Evolutionary conservation across 164 flowering plant species (phyloP), one percentile per base, ranked within the genome.

Genomic region (Nelumbo lutea): DNA sequence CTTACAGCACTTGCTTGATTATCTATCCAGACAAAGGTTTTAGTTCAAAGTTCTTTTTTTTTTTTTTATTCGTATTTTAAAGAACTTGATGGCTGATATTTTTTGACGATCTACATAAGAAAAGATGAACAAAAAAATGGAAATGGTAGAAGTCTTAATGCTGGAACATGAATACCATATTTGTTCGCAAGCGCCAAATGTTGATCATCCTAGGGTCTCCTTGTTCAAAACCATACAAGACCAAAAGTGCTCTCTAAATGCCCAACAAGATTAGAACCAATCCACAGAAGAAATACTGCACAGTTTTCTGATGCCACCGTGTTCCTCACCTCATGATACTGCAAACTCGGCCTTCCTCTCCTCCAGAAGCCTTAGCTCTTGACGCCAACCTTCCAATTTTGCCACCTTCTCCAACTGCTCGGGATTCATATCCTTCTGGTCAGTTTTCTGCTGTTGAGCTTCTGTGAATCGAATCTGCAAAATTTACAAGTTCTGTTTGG

Each of bases 401-500:
- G 79, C 64, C 47, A 85, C 57, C 70, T 84, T 87, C 14, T 87
- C 89, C 69, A 81, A 68, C 71, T 81, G 89, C 75, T 85, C 89
- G 8, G 83, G 84, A 67, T 87, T 87, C 78, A 79, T 62, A 55
- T 84, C 82, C n/a, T 76, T 75, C 46, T 57, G 60, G 6, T 80
- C 68, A 46, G 73, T 74, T 74, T 86, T 85, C 72, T 82, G 84
- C 62, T 72, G 70, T 64, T 83, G 87, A 62, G 83, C 86, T 83
- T 85, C 93, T 42, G 86, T 77, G 7, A 84, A 78, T 48, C 90
- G 87, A 66, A 88, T 84, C 94, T 87, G 86, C 76, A 82, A 50
- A 44, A 45, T 61, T 38, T 41, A 8, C 38, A 43, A 3, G 11
- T 27, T 27, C 27, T 27, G 27, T 27, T 27, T 27, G 27, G 27